Percentiles rank a stretch among this genome's conserved stretches.
Evolutionary conservation across 768 basidiomycete genomes (phyloP).

Genomic region (Cyclocybe cylindracea): DNA sequence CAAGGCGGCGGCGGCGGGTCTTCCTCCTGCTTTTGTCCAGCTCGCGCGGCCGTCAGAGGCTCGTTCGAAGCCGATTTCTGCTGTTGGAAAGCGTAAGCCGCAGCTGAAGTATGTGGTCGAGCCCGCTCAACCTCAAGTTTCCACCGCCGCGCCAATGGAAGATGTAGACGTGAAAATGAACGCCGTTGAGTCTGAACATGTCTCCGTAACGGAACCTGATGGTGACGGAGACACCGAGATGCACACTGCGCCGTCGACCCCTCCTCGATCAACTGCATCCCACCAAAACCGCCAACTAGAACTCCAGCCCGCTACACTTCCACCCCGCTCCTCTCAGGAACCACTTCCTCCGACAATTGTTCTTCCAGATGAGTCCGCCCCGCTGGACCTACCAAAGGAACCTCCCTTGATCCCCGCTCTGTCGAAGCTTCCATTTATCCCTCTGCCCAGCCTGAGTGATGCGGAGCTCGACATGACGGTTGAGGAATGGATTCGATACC

Average conservation of each 20-base stretch:
- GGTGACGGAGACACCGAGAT: conserved; percentile 1
- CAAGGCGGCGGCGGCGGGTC: not conserved
- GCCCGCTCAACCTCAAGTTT: conserved; percentile 1
- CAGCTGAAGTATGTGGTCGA: conserved; percentile 6
- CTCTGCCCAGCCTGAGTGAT: conserved; percentile 50
- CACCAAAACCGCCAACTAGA: not conserved
- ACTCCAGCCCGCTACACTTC: not conserved
- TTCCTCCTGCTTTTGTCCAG: not conserved
- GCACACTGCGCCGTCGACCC: conserved; percentile 13
- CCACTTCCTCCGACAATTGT: not conserved
- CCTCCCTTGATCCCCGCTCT: conserved; percentile 37
- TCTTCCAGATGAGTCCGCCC: not conserved
- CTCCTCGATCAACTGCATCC: conserved; percentile 10
- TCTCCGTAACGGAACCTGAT: conserved; percentile 1
- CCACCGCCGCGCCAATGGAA: not conserved
- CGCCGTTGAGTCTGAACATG: conserved; percentile 14
- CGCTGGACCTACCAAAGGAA: conserved; percentile 1
- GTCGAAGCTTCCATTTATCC: conserved; percentile 46
- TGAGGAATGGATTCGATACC: conserved; percentile 80
- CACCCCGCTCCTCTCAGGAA: not conserved
- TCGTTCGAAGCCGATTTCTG: conserved; percentile 1
- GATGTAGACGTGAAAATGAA: conserved; percentile 31
- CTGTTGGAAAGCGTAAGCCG: conserved; percentile 1
- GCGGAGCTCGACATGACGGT: conserved; percentile 78
- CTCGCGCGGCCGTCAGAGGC: not conserved